Conservation (phyloP, 2,329 filamentous ascomycete genomes). For the Cordyceps farinosa region DNA sequence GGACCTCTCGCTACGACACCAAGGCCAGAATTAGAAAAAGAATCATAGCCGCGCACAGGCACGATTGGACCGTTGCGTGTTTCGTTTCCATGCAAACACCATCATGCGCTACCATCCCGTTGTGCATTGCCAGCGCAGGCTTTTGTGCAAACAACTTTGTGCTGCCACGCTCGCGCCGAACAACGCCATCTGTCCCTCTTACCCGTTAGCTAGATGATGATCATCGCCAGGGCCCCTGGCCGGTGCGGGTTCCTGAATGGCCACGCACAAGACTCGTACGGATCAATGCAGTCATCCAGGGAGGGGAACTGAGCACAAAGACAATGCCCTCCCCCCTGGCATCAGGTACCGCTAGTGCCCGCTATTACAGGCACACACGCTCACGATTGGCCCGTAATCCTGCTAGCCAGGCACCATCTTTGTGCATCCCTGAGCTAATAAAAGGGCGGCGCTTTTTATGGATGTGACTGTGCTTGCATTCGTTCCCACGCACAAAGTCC, state of each 20-base stretch:
- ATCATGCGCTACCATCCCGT: neutral
- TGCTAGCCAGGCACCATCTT: slow-evolving; percentile 1
- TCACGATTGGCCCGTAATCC: neutral
- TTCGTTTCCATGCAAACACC: neutral
- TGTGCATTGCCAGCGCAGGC: neutral
- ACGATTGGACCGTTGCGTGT: neutral
- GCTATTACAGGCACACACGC: slow-evolving; percentile 8
- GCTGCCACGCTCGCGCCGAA: too few species aligned
- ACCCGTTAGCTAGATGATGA: slow-evolving; percentile 4
- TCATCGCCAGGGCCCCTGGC: slow-evolving; percentile 1
- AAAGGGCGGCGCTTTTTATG: neutral
- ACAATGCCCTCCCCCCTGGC: neutral
- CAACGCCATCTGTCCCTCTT: neutral
- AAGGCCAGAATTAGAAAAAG: neutral
- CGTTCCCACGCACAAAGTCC: neutral
- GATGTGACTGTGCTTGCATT: neutral
- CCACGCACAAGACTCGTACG: neutral
- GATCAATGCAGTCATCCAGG: neutral
- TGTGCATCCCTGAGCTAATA: neutral
- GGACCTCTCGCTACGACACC: neutral
- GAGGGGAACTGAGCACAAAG: neutral
- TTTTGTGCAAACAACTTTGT: neutral
- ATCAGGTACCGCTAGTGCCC: neutral
- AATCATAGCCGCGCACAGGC: neutral
- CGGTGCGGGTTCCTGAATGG: neutral